Evolutionary conservation across 805 yeast genomes (phyloP), one percentile per base, ranked within the genome.

Genomic region (Saccharomycopsis babjevae): DNA sequence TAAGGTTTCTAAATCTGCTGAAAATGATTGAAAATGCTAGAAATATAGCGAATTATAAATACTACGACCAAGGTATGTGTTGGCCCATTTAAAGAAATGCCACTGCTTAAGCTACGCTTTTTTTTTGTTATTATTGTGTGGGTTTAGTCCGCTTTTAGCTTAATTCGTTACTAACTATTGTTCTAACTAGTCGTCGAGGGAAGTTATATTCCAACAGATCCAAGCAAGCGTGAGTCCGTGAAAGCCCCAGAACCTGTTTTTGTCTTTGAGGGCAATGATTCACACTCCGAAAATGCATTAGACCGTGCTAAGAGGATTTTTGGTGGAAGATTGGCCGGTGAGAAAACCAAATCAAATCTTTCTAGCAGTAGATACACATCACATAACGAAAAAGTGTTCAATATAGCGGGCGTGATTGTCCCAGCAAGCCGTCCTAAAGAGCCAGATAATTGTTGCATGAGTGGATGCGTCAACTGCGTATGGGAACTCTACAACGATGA

Each of bases 361-460:
- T 56, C 57, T 22, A 36, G 60, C 18, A 58, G 62, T 42, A 67
- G 79, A 54, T 64, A 68, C 46, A 54, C 67, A 1, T 57, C 65
- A 4, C 64, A 66, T 4, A 66, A 59, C 8, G 50, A 57, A 15
- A 62, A 75, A 36, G 18, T 58, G 1, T 54, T 40, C 54, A 57
- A 28, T 15, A 78, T 81, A 2, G 85, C 80, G 0, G 97, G 97
- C 0, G 76, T 94, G 0, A 71, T 70, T 7, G 96, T 93, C 0
- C 97, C 97, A 2, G 83, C 81, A n/a, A 25, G 2, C 11, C 81
- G 79, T 69, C 98, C 99, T 0, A 76, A 74, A 4, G 97, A 89
- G 67, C 98, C 98, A 1, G 96, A 92, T 67, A 91, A 93, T 71
- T 93, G 99, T 72, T 93, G 99, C 72, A 91, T 91, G 96, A 85